A percentile compares a stretch with the other conserved stretches of the same genome.
These are phyloP conservation scores for Mycosphaerella arachidis DNA, from an alignment of 2,329 filamentous ascomycete genomes.

Conservation along the genomic window DNA sequence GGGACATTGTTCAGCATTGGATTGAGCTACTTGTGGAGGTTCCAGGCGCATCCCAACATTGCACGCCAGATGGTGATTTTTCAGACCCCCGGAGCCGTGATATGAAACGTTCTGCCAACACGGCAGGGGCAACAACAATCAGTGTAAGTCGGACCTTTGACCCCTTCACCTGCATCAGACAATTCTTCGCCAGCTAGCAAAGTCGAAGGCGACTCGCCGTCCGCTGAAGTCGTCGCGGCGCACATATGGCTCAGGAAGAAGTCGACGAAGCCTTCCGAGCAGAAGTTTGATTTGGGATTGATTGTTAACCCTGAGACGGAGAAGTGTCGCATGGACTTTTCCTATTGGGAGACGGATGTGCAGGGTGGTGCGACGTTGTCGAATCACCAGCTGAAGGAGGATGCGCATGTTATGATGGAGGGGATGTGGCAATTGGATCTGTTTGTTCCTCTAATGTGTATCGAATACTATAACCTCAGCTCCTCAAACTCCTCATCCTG, in stretches of 20 bases:
- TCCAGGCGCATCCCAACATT: too few species aligned
- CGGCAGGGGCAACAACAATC: neutral
- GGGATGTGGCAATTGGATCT: neutral
- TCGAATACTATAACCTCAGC: constrained; percentile 20
- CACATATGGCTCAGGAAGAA: neutral
- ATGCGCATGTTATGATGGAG: neutral
- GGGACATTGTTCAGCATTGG: too few species aligned
- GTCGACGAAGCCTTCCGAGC: neutral
- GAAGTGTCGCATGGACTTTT: neutral
- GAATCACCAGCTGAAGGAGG: neutral
- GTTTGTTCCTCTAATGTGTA: neutral
- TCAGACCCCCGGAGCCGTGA: neutral
- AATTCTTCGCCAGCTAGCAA: neutral
- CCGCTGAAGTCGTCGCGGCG: neutral
- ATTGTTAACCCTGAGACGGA: neutral
- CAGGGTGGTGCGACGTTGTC: neutral
- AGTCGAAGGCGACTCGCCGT: neutral
- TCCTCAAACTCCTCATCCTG: constrained; percentile 40
- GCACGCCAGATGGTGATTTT: neutral
- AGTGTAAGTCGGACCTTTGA: neutral
- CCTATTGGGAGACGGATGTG: neutral
- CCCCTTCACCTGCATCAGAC: neutral
- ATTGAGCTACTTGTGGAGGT: too few species aligned
- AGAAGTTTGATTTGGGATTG: neutral
- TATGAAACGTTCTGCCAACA: neutral